Conservation (phyloP, 2,329 filamentous ascomycete genomes). For the Neonectria faginata region DNA sequence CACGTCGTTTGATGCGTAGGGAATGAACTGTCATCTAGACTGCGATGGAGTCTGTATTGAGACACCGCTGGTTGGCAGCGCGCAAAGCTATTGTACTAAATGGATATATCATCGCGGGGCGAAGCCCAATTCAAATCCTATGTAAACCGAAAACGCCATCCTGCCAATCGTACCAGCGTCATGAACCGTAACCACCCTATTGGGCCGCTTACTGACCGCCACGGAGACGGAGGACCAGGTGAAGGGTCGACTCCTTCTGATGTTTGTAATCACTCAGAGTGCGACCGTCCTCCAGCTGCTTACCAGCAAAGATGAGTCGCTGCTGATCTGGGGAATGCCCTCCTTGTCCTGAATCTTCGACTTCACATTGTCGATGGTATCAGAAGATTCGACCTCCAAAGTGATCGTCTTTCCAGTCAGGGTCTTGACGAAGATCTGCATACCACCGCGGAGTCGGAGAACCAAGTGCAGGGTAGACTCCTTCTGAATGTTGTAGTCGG, state of each 20-base stretch:
- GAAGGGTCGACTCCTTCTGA: constrained; percentile 93
- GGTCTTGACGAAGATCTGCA: constrained; percentile 83
- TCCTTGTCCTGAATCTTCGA: constrained; percentile 99
- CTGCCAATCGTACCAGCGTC: constrained; percentile 77
- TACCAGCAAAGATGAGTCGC: constrained; percentile 94
- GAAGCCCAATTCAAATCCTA: constrained; percentile 33
- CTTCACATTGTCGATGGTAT: constrained; percentile 98
- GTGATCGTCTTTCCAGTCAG: constrained; percentile 97
- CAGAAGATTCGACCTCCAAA: constrained; percentile 86
- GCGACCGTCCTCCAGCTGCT: constrained; percentile 94
- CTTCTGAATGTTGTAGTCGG: constrained; percentile 98
- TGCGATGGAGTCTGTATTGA: constrained; percentile 40
- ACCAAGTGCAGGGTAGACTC: constrained; percentile 86
- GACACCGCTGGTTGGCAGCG: constrained; percentile 20
- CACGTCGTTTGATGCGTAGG: constrained; percentile 5
- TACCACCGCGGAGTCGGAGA: constrained; percentile 83
- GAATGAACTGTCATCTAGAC: constrained; percentile 27
- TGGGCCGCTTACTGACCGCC: constrained; percentile 68
- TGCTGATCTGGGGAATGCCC: constrained; percentile 97
- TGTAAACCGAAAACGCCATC: constrained; percentile 44
- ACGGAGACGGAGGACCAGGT: constrained; percentile 89
- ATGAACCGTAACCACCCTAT: constrained; percentile 60
- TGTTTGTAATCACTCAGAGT: constrained; percentile 95
- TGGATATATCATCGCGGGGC: constrained; percentile 35
- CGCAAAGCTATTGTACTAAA: constrained; percentile 37